phyloP scores from a whole-genome alignment of 768 basidiomycete genomes.

The Pleurotus salmoneostramineus region DNA sequence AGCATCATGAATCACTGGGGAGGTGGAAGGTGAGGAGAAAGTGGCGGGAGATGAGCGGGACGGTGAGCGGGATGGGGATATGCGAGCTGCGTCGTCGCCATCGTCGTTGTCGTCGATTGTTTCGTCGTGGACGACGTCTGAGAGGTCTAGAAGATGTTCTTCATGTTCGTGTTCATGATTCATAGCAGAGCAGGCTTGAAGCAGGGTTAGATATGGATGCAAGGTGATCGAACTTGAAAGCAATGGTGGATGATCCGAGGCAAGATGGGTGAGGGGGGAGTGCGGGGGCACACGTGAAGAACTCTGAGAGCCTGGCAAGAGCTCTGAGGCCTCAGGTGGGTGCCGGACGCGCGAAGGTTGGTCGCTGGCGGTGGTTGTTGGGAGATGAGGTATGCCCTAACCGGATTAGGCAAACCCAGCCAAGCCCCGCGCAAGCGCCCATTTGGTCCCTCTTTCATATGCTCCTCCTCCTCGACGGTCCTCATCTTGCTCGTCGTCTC shows the following conservation, averaged over 20 bases:
- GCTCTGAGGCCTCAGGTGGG: neutral
- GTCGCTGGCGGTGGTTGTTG: neutral
- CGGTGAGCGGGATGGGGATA: conserved; percentile 8
- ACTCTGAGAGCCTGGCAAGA: too few relatives aligned
- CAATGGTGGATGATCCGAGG: neutral
- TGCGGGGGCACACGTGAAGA: too few relatives aligned
- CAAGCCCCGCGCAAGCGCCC: neutral
- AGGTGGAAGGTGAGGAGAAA: conserved; percentile 21
- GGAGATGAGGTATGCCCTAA: too few relatives aligned
- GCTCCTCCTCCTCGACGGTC: neutral
- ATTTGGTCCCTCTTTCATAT: neutral
- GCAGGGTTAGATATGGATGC: neutral
- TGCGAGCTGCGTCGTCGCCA: conserved; percentile 10
- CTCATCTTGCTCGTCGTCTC: neutral
- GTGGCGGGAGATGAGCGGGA: conserved; percentile 14
- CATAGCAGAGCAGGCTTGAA: conserved; percentile 24
- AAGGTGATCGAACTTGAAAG: neutral
- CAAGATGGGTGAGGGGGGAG: neutral
- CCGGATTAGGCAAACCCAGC: neutral
- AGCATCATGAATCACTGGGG: conserved; percentile 33
- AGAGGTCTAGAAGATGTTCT: conserved; percentile 68
- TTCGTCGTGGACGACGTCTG: conserved; percentile 83
- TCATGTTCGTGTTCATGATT: conserved; percentile 40
- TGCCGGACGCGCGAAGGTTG: neutral
- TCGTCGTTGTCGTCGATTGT: conserved; percentile 56